These are phyloP conservation scores for Fusarium fracticaudum DNA, from an alignment of 2,329 filamentous ascomycete species.

Conservation along the genomic window DNA sequence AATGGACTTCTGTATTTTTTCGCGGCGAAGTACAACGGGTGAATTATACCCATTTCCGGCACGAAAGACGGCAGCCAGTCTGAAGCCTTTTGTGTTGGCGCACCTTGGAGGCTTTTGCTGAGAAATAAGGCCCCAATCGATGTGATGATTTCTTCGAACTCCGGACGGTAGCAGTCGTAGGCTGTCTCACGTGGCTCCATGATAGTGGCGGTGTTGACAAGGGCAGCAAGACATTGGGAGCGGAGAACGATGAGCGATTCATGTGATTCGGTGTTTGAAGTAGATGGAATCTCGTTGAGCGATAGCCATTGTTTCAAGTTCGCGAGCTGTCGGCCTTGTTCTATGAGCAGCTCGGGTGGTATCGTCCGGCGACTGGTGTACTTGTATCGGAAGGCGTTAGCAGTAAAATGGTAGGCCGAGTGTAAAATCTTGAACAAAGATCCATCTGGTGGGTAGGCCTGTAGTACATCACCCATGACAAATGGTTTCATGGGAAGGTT, in stretches of 20 bases:
- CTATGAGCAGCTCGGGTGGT: constrained; percentile 32
- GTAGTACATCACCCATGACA: background rate
- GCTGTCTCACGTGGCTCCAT: constrained; percentile 23
- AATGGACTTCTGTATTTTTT: constrained; percentile 23
- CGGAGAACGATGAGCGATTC: constrained; percentile 28
- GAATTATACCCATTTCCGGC: constrained; percentile 32
- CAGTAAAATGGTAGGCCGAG: constrained; percentile 25
- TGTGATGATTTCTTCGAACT: constrained; percentile 32
- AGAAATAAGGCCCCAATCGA: background rate
- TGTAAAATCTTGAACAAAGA: constrained; percentile 8
- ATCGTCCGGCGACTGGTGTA: constrained; percentile 17
- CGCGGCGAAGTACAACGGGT: constrained; percentile 21
- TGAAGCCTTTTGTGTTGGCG: fast-evolving
- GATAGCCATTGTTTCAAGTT: constrained; percentile 29
- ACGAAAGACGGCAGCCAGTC: background rate
- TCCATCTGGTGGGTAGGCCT: background rate
- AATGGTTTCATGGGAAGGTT: constrained; percentile 5
- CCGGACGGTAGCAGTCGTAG: constrained; percentile 24
- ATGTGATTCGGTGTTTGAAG: fast-evolving
- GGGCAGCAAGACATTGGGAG: constrained; percentile 19
- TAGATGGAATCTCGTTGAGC: background rate
- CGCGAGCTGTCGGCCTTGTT: constrained; percentile 30
- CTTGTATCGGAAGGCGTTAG: constrained; percentile 18
- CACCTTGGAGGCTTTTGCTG: background rate
- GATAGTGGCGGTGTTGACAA: constrained; percentile 12